phyloP scores from a whole-genome alignment of 352 stramenopile species.

The Hyaloperonospora arabidopsidis region DNA sequence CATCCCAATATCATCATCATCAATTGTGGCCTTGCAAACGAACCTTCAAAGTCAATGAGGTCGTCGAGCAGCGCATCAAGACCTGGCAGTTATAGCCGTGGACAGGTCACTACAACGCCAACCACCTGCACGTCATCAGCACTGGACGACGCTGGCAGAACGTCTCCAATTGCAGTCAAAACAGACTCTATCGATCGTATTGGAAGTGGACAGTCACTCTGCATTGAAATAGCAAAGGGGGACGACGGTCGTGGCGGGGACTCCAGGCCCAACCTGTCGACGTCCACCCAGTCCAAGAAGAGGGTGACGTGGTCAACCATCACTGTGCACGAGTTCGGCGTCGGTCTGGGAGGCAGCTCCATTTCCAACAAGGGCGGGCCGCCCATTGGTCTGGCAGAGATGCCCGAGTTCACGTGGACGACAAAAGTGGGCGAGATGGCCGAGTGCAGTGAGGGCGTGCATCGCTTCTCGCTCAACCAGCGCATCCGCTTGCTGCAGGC shows the following conservation, averaged over 20 bases:
- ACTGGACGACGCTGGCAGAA: slow-evolving; percentile 2
- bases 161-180: neutral
- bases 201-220: slow-evolving; percentile 1
- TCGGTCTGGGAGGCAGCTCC: slow-evolving; percentile 41
- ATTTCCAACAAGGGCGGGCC: slow-evolving; percentile 42
- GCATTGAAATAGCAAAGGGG: neutral
- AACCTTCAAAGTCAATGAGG: slow-evolving; percentile 13
- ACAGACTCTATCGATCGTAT: neutral
- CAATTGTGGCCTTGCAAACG: slow-evolving; percentile 4
- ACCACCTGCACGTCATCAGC: neutral
- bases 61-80: slow-evolving; percentile 2
- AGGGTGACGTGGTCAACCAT: slow-evolving; percentile 39
- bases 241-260: neutral
- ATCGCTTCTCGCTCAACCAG: slow-evolving; percentile 43
- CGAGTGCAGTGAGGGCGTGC: slow-evolving; percentile 47
- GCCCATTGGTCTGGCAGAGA: slow-evolving; percentile 40
- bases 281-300: slow-evolving; percentile 16
- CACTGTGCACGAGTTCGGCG: slow-evolving; percentile 52
- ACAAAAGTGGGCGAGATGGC: slow-evolving; percentile 61
- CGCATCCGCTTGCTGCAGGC: slow-evolving; percentile 40
- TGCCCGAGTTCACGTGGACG: slow-evolving; percentile 50
- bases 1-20: slow-evolving; percentile 22
- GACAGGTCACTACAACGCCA: slow-evolving; percentile 1
- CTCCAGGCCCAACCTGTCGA: neutral
- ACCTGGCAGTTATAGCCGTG: slow-evolving; percentile 6